Percentiles rank a stretch among this genome's conserved stretches.
These are phyloP conservation scores for Penicillium sp. DNA, from an alignment of 2,329 filamentous ascomycete genomes.

Conservation along the genomic window DNA sequence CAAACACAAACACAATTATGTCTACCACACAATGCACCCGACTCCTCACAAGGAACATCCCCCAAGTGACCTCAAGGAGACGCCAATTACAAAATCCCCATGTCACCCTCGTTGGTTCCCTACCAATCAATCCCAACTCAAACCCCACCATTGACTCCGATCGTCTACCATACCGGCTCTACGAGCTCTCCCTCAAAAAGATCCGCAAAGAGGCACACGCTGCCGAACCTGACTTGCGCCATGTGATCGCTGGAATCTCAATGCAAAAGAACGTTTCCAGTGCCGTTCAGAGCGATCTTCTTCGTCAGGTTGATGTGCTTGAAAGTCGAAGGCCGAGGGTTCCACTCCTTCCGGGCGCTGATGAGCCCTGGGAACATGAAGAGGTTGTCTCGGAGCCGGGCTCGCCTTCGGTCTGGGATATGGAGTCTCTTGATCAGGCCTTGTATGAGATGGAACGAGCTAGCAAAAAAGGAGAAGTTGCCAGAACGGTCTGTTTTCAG, in stretches of 20 bases:
- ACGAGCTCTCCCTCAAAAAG: constrained; percentile 23
- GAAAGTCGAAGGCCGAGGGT: constrained; percentile 7
- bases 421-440: constrained; percentile 17
- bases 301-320: constrained; percentile 14
- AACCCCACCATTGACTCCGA: constrained; percentile 18
- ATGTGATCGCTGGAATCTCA: constrained; percentile 21
- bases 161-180: constrained; percentile 24
- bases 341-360: constrained; percentile 13
- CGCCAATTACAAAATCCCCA: constrained; percentile 4
- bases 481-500: constrained; percentile 20
- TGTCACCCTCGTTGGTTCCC: constrained; percentile 1
- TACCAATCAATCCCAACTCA: neutral
- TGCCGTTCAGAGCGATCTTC: constrained; percentile 15
- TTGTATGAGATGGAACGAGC: constrained; percentile 17
- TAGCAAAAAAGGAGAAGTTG: constrained; percentile 14
- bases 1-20: constrained; percentile 1
- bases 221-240: constrained; percentile 21
- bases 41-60: constrained; percentile 1
- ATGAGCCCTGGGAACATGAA: constrained; percentile 13
- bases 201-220: constrained; percentile 24
- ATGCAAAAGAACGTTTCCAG: constrained; percentile 18
- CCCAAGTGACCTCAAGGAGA: constrained; percentile 2
- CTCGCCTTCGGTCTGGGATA: constrained; percentile 11
- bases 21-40: constrained; percentile 6
- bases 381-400: neutral